These are phyloP conservation scores for Cryptococcus maquisensis DNA, from an alignment of 1,284 basidiomycete species.

Conservation along the genomic window DNA sequence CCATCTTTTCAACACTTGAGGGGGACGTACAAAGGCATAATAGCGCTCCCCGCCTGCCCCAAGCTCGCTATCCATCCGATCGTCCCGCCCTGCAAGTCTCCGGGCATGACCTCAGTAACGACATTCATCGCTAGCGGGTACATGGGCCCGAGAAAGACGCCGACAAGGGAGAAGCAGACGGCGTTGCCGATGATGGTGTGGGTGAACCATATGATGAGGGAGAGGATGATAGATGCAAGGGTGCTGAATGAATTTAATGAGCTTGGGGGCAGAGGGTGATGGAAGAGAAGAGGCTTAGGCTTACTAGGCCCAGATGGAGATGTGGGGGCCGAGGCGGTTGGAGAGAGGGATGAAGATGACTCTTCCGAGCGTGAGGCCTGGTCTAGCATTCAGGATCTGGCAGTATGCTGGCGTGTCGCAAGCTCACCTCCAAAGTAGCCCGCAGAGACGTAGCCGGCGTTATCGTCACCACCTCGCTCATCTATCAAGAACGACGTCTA, in stretches of 20 bases:
- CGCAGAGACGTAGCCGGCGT: slow-evolving; percentile 38
- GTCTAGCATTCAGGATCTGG: slow-evolving; percentile 16
- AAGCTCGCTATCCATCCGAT: slow-evolving; percentile 61
- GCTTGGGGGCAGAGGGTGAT: neutral
- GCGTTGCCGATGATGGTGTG: slow-evolving; percentile 60
- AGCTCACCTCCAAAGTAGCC: slow-evolving; percentile 42
- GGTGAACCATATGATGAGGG: slow-evolving; percentile 62
- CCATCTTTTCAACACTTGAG: neutral
- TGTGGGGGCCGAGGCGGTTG: slow-evolving; percentile 30
- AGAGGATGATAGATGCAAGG: slow-evolving; percentile 47
- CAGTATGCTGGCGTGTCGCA: neutral
- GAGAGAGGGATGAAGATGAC: slow-evolving; percentile 43
- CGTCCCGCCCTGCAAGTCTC: slow-evolving; percentile 60
- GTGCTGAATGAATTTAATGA: slow-evolving; percentile 17
- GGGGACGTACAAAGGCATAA: slow-evolving; percentile 56
- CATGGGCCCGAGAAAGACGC: slow-evolving; percentile 55
- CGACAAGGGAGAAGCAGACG: slow-evolving; percentile 58
- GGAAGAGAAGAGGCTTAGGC: no score
- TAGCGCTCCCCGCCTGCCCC: slow-evolving; percentile 63
- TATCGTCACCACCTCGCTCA: slow-evolving; percentile 35
- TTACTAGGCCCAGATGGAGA: slow-evolving; percentile 40
- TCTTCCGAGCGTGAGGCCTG: slow-evolving; percentile 37
- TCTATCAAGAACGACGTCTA: slow-evolving; percentile 39
- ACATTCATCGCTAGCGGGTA: slow-evolving; percentile 59
- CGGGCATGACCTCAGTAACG: slow-evolving; percentile 53